Base-by-base conservation (phyloP, 2,329 filamentous ascomycete species). In the Fusarium guadeloupense region DNA sequence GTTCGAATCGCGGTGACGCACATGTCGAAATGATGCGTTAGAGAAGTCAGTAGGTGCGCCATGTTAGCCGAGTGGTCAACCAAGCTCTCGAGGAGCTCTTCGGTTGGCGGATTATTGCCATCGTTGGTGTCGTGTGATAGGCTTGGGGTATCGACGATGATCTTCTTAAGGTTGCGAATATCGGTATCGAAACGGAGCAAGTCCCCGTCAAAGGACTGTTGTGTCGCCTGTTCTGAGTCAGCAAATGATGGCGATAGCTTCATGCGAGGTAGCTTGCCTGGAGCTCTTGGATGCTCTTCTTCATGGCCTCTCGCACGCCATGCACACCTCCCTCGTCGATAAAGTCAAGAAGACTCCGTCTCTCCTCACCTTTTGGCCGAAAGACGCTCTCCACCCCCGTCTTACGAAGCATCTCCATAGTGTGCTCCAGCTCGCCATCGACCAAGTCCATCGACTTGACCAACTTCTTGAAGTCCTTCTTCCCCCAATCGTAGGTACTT, bases 1-100 rank as follows among this genome's bases (percentile, higher is more conserved):
- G 94, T 92, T 56, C 93, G 91, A 37, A 97, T 89, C 1, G 94
- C 94, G 1, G 89, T 94, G 13, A 96, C 91, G 74, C 94, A 97
- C 63, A 96, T 86, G 74, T 98, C 94, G 72, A 97, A 97, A 76
- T 98, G 94, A 21, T 85, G 86, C 8, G 92, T 93, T 5, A 98
- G 80, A 1, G 90, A 92, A 52, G 92, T 85, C 2, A 98, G 84
- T 6, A 92, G 83, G 53, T 89, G 83, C 6, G 93, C 94, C 87
- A 96, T 94, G 68, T 89, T 87, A 60, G 91, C 88, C 0, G 93
- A 93, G 66, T 94, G 88, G 13, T 81, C 81, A 62, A 93, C 87
- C 30, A 96, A 82, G 4, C 81, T 80, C 25, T 82, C 78, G n/a
- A 91, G 78, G 35, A 87, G 78, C 5, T 81, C 76, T 3, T 83